Evolutionary conservation across 2,329 filamentous ascomycete species (phyloP), one percentile per base, ranked within the genome.

Genomic region (Aspergillus sp.): DNA sequence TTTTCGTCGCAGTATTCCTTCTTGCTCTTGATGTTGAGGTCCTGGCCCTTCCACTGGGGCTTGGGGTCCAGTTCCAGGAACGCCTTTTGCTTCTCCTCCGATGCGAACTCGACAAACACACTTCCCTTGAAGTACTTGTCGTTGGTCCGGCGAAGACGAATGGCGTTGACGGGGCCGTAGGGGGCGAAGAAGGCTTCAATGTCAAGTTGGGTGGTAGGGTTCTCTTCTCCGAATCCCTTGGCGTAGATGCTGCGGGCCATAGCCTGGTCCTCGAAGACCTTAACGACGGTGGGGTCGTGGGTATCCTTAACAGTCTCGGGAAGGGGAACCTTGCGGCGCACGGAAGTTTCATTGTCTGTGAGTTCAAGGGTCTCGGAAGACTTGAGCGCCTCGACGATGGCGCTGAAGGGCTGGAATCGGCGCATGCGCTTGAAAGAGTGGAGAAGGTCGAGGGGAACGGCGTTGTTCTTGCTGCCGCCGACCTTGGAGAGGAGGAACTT

Each of bases 341-440:
- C 75, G 42, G 77, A 81, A 64, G 83, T 95, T 64, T 92, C 85
- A 65, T 89, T 82, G 54, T 95, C 91, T 55, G 85, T 82, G 54
- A 98, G 76, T 6, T 89, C 85, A 50, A 99, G 82, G 59, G 87
- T 77, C 30, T 83, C 82, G 78, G 90, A 95, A 20, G 89, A 85
- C 75, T 89, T 89, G 52, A 98, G 84, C 37, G 95, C 93, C 53
- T 86, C 86, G 60, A 97, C 87, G 44, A 99, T 85, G 56, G 89
- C 88, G 56, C 85, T 86, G 79, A 92, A 93, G 42, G 91, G 91
- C 78, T 95, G 87, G 84, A 98, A 99, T 68, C 88, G 89, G 65
- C 87, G 89, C 96, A 99, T 99, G 74, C 96, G 92, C 79, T 93
- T 93, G 83, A 99, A 99, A 51, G 80, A 87, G 81, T 88, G 86